Conservation (phyloP, 2,329 filamentous ascomycete species). For the Colletotrichum tropicicola region DNA sequence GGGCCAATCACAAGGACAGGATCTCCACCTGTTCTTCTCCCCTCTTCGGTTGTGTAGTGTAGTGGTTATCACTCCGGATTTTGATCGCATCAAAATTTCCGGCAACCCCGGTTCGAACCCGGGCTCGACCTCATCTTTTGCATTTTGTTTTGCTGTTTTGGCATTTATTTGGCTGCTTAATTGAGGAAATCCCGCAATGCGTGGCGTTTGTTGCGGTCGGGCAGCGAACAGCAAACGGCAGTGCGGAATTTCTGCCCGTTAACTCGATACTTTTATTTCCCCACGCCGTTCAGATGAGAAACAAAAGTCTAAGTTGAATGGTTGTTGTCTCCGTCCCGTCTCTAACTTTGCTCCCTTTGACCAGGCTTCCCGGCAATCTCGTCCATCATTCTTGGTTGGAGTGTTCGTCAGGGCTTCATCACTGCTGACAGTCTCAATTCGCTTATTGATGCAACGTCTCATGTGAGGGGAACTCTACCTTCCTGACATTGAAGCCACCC, state of each 20-base stretch:
- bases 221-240: too few species aligned
- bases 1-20: slow-evolving; percentile 1
- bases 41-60: slow-evolving; percentile 24
- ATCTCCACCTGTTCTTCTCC: not conserved
- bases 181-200: not conserved
- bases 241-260: not conserved
- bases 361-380: not conserved
- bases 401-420: too few species aligned
- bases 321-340: not conserved
- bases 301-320: not conserved
- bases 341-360: not conserved
- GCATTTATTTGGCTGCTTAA: not conserved
- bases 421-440: too few species aligned
- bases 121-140: slow-evolving; percentile 18
- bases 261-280: not conserved
- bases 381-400: not conserved
- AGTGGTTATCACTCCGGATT: slow-evolving; percentile 31
- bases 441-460: too few species aligned
- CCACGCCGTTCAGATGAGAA: not conserved
- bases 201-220: too few species aligned
- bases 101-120: slow-evolving; percentile 31
- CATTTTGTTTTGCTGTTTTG: not conserved
- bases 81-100: slow-evolving; percentile 13
- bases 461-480: too few species aligned
- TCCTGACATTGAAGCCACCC: too few species aligned